Percentiles rank a stretch among this genome's conserved stretches.
Conservation (phyloP, 441 rosid genomes). For the Brassica balearica region DNA sequence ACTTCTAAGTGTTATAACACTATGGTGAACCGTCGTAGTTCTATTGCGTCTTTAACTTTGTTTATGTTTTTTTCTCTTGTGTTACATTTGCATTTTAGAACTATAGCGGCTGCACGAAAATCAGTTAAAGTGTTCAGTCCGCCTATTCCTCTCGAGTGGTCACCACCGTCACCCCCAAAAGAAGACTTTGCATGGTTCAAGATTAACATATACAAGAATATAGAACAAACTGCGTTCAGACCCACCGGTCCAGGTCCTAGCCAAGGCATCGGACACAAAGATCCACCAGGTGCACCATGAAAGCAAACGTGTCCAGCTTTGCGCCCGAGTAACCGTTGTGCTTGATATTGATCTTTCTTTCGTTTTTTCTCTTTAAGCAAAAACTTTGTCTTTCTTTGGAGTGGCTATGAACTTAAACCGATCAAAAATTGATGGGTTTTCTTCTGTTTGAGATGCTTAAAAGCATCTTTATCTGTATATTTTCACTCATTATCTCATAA, state of each 20-base stretch:
- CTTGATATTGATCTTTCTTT: conserved; percentile 16
- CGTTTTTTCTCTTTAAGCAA: conserved; percentile 14
- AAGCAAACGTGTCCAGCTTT: background rate
- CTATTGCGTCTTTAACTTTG: conserved; percentile 15
- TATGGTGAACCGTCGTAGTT: conserved; percentile 45
- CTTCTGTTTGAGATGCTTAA: conserved; percentile 4
- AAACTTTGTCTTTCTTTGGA: background rate
- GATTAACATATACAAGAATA: conserved; percentile 50
- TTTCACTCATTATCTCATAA: background rate
- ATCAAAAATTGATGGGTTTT: conserved; percentile 8
- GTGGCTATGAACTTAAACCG: background rate
- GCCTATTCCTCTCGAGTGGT: conserved; percentile 15
- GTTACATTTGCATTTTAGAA: conserved; percentile 34
- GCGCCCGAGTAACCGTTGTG: background rate
- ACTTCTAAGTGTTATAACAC: conserved; percentile 13
- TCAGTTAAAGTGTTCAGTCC: conserved; percentile 22
- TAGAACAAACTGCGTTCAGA: conserved; percentile 51
- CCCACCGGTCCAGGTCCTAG: conserved; percentile 71
- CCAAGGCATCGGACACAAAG: conserved; percentile 61
- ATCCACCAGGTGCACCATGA: conserved; percentile 52
- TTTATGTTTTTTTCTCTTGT: conserved; percentile 38
- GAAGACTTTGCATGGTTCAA: conserved; percentile 21
- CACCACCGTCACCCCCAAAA: conserved; percentile 42
- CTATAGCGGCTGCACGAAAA: conserved; percentile 39
- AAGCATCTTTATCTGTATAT: background rate